Evolutionary conservation across 2,329 filamentous ascomycete species (phyloP).

Genomic region (Penicillium occitanis): DNA sequence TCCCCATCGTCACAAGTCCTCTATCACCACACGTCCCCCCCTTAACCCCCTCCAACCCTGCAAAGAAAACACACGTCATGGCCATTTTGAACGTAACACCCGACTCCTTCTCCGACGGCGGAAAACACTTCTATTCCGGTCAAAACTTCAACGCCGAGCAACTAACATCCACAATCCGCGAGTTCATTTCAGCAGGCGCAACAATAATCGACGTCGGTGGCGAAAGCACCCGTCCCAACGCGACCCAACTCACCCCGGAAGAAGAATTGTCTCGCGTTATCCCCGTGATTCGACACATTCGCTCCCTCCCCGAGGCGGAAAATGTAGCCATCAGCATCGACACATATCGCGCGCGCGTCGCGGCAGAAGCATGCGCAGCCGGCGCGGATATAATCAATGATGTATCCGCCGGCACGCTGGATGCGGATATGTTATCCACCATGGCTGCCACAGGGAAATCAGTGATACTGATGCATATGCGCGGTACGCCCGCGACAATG

Average conservation of each 20-base stretch:
- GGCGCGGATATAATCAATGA: slow-evolving; percentile 96
- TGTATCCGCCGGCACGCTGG: slow-evolving; percentile 77
- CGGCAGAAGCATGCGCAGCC: slow-evolving; percentile 69
- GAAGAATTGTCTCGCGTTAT: slow-evolving; percentile 78
- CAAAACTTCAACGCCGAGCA: slow-evolving; percentile 40
- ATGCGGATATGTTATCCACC: slow-evolving; percentile 76
- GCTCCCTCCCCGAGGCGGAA: slow-evolving; percentile 61
- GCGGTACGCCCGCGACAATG: slow-evolving; percentile 84
- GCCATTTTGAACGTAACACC: slow-evolving; percentile 92
- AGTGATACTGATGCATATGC: slow-evolving; percentile 89
- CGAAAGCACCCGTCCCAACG: slow-evolving; percentile 82
- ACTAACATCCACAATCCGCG: slow-evolving; percentile 59
- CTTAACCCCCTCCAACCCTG: slow-evolving; percentile 58
- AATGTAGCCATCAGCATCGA: slow-evolving; percentile 80
- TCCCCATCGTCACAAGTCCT: slow-evolving; percentile 41
- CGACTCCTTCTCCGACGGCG: slow-evolving; percentile 95
- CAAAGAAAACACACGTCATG: slow-evolving; percentile 76
- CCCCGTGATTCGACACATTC: slow-evolving; percentile 74
- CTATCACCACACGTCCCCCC: slow-evolving; percentile 46
- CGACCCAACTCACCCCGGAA: slow-evolving; percentile 64
- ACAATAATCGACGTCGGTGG: slow-evolving; percentile 90
- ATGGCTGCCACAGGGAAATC: slow-evolving; percentile 76
- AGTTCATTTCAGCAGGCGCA: slow-evolving; percentile 67
- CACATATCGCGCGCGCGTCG: slow-evolving; percentile 85
- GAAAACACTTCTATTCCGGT: slow-evolving; percentile 54